Evolutionary conservation across 2,329 filamentous ascomycete species (phyloP).

Genomic region (Pseudogymnoascus sp.): DNA sequence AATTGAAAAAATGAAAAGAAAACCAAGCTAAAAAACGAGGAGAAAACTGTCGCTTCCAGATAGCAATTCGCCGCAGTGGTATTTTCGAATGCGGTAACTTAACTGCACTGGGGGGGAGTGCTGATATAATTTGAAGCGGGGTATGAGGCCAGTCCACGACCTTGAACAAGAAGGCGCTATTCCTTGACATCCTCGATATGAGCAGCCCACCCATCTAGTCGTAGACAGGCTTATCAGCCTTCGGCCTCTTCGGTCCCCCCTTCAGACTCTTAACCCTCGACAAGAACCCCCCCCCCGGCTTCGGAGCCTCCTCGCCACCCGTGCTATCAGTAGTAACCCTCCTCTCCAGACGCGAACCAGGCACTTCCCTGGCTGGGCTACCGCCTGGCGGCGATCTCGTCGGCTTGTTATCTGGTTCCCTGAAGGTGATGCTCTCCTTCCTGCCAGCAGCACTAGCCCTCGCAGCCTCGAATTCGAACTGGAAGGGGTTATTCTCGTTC

Average conservation of each 20-base stretch:
- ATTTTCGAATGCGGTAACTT: not conserved
- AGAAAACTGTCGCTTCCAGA: not conserved
- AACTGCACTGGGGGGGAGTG: not conserved
- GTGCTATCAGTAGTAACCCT: constrained; percentile 52
- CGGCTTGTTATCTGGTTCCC: constrained; percentile 32
- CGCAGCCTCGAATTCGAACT: constrained; percentile 56
- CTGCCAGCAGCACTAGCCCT: constrained; percentile 41
- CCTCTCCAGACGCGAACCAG: constrained; percentile 45
- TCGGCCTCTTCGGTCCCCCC: constrained; percentile 49
- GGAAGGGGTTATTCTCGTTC: constrained; percentile 67
- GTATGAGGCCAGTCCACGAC: not conserved
- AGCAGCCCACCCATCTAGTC: not conserved
- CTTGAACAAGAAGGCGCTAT: not conserved
- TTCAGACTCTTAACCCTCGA: constrained; percentile 77
- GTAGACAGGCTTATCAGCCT: constrained; percentile 13
- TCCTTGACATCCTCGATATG: not conserved
- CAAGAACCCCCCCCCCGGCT: constrained; percentile 50
- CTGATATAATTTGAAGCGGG: not conserved
- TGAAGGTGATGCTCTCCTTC: constrained; percentile 45
- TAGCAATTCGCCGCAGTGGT: not conserved
- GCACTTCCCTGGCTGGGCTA: constrained; percentile 40
- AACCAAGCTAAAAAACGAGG: not conserved
- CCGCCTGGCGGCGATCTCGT: constrained; percentile 48
- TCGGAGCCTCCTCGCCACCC: constrained; percentile 31
- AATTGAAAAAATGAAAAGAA: not conserved